Evolutionary conservation across 768 basidiomycete genomes (phyloP), one percentile per base, ranked within the genome.

Genomic region (Hypsizygus marmoreus): DNA sequence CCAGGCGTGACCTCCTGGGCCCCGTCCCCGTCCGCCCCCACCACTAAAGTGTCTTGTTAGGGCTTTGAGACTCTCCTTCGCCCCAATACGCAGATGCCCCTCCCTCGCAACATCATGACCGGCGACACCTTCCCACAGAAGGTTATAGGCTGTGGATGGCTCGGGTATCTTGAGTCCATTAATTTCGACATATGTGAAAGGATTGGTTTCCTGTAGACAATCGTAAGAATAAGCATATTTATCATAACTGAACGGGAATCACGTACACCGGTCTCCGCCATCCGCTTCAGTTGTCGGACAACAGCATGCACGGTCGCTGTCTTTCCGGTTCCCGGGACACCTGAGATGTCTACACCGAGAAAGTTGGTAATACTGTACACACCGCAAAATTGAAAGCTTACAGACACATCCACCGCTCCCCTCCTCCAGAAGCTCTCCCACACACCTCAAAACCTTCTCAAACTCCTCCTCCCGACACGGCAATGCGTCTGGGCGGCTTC

Each of bases 301-400:
- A 97, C 87, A 1, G 88, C 89, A 57, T 97, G 95, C 0, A 98
- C 94, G 0, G 97, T 98, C 0, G 97, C 97, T 0, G 97, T 99
- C 69, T 98, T 99, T 7, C 97, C 95, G 2, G 95, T 98, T 6
- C 97, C 95, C n/a, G 95, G 97, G 6, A 97, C 93, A 7, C 97
- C 95, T 6, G 95, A 94, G 37, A 98, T 97, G 66, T 98, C 95
- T 97, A 2, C 31, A 26, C n/a, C 43, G 14, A 11, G 37, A 16
- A n/a, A 40, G 19, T n/a, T 11, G 20, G 13, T 3, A n/a, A n/a
- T n/a, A n/a, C n/a, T 12, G 17, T 22, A 11, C 26, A 4, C 6
- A 43, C 40, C 54, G 19, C 52, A 33, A 35, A 34, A 50, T 43
- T 14, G 4, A 28, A 29, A 32, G 25, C 6, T 61, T 58, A 95